Base-by-base conservation (phyloP, 192 early-diverging fungal species). In the Coemansia nantahalensis region DNA sequence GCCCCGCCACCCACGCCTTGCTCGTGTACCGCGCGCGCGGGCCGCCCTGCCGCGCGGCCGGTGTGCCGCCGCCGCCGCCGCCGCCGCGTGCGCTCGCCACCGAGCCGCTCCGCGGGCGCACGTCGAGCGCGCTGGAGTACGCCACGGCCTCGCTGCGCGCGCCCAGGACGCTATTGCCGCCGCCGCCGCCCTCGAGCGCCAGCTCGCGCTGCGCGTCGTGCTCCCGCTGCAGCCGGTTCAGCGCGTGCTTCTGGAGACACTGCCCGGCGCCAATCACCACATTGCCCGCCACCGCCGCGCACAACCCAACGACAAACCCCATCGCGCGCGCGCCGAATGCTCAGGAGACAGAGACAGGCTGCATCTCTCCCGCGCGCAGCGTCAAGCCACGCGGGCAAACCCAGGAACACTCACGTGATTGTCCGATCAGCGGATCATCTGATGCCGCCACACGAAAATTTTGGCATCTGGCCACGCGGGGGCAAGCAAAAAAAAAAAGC, bases 191-290 rank as follows among this genome's bases (percentile, higher is more conserved):
- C 19, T 58, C 66, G 19, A 62, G 35, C n/a, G 37, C 36, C n/a
- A 43, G 17, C 10, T 26, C 48, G 15, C 47, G 51, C 43, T 45
- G 56, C 19, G 45, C 19, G n/a, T 73, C 62, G 54, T 51, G 62
- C 43, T 67, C 60, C 48, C 56, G 58, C 54, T 69, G 56, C 40
- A 77, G 59, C 36, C 18, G 22, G 30, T 69, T 77, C 30, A 77
- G 52, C 39, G 62, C 74, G 40, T 62, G 59, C 41, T 77, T 77
- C 51, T 77, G 74, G 55, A 77, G 17, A 45, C 74, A 77, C 45
- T 77, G 74, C 14, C 67, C 74, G 9, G 59, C 45, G 38, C 74
- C 74, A 49, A 77, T 77, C 6, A 77, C 74, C 36, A 69, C 56
- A 23, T 77, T 77, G 39, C 74, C 74, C 46, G 55, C 37, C 13